Percentiles rank a stretch among this genome's conserved stretches.
These are phyloP conservation scores for Excoecaria agallocha DNA, from an alignment of 345 rosid species.

Conservation along the genomic window DNA sequence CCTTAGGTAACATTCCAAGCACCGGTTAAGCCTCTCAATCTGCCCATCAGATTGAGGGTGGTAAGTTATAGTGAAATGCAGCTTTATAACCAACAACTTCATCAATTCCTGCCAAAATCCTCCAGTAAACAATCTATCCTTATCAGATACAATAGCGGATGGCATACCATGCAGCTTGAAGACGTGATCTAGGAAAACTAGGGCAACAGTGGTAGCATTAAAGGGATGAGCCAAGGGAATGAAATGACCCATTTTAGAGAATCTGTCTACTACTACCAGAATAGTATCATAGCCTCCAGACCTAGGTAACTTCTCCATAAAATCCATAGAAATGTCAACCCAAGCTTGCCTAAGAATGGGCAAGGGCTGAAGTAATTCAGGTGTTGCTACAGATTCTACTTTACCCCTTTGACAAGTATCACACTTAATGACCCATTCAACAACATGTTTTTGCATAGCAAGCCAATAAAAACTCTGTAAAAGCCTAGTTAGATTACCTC, in stretches of 20 bases:
- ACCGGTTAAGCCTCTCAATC: neutral
- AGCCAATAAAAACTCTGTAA: too few relatives aligned
- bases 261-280: neutral
- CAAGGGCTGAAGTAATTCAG: neutral
- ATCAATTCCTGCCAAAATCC: neutral
- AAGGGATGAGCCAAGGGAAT: too few relatives aligned
- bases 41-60: neutral
- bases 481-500: too few relatives aligned
- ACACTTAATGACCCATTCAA: too few relatives aligned
- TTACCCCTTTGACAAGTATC: too few relatives aligned
- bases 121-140: neutral
- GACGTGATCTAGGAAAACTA: neutral
- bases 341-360: neutral
- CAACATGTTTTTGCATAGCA: too few relatives aligned
- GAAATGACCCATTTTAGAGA: neutral
- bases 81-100: neutral
- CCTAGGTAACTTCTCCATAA: neutral
- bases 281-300: neutral
- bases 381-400: too few relatives aligned
- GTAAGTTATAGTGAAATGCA: neutral
- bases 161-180: neutral
- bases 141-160: too few relatives aligned
- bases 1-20: neutral
- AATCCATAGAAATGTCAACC: neutral
- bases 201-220: neutral